These are phyloP conservation scores for Jaltomata sinuosa DNA, from an alignment of 257 asterid genomes.

Conservation along the genomic window DNA sequence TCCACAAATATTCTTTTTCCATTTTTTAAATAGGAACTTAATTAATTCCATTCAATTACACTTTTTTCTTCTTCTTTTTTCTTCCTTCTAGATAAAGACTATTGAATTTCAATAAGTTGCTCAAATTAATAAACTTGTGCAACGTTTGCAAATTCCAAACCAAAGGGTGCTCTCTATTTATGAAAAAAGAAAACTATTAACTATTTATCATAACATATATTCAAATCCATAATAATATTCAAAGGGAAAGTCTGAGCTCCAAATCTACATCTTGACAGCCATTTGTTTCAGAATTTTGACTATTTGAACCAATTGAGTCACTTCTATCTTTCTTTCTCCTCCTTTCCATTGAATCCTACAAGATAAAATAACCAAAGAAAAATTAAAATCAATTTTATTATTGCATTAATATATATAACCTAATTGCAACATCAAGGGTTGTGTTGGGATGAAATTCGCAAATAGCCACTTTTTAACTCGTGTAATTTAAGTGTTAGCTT, in stretches of 20 bases:
- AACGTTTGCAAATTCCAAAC: background rate
- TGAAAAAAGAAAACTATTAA: background rate
- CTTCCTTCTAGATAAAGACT: background rate
- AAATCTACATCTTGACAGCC: constrained; percentile 65
- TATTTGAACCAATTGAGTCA: constrained; percentile 32
- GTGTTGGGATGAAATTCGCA: background rate
- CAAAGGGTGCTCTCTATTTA: background rate
- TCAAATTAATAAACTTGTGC: background rate
- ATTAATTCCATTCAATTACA: constrained; percentile 10
- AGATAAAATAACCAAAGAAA: background rate
- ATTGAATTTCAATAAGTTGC: background rate
- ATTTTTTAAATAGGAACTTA: background rate
- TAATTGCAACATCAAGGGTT: background rate
- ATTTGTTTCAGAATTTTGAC: constrained; percentile 43
- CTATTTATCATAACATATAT: background rate
- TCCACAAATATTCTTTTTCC: background rate
- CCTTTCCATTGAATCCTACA: constrained; percentile 34
- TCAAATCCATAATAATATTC: background rate
- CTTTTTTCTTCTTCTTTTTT: background rate
- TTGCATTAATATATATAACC: background rate
- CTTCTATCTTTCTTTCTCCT: constrained; percentile 29
- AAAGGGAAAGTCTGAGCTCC: constrained; percentile 69
- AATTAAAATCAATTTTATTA: background rate
- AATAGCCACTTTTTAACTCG: background rate
- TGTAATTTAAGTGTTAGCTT: background rate